These are phyloP conservation scores for Rubroboletus satanas DNA, from an alignment of 768 basidiomycete species.

Conservation along the genomic window DNA sequence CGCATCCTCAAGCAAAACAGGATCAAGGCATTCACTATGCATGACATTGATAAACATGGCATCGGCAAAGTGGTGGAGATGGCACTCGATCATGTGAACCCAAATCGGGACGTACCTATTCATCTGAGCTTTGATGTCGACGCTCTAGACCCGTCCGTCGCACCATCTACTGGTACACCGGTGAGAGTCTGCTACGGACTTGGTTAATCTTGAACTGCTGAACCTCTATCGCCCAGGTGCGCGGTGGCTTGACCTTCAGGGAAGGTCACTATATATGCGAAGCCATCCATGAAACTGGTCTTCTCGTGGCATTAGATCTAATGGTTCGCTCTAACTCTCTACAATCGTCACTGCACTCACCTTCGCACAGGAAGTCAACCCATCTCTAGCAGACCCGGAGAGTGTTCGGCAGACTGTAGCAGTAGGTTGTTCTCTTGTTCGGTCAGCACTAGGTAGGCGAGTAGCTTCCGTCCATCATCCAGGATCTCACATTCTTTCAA, in stretches of 20 bases:
- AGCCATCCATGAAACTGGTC: slow-evolving; percentile 86
- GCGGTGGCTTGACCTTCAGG: slow-evolving; percentile 93
- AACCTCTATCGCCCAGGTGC: slow-evolving; percentile 47
- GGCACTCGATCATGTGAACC: slow-evolving; percentile 94
- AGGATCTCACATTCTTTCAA: slow-evolving; percentile 5
- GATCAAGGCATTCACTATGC: slow-evolving; percentile 90
- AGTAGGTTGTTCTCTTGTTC: slow-evolving; percentile 81
- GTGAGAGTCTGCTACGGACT: slow-evolving; percentile 38
- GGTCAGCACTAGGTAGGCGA: slow-evolving; percentile 72
- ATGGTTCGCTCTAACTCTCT: slow-evolving; percentile 57
- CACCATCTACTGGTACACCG: slow-evolving; percentile 93
- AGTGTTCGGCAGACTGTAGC: slow-evolving; percentile 86
- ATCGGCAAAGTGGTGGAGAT: slow-evolving; percentile 95
- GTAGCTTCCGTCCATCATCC: background rate
- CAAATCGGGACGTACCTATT: slow-evolving; percentile 75
- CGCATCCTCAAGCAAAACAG: slow-evolving; percentile 72
- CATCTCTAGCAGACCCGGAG: slow-evolving; percentile 73
- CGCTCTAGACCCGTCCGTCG: slow-evolving; percentile 89
- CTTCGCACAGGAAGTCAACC: slow-evolving; percentile 82
- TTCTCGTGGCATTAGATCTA: slow-evolving; percentile 87
- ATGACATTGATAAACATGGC: slow-evolving; percentile 83
- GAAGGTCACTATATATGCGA: slow-evolving; percentile 99
- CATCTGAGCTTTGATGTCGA: slow-evolving; percentile 98
- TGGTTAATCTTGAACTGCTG: background rate
- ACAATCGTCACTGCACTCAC: slow-evolving; percentile 5